These are phyloP conservation scores for Anisogramma anomala DNA, from an alignment of 2,329 filamentous ascomycete species.

Conservation along the genomic window DNA sequence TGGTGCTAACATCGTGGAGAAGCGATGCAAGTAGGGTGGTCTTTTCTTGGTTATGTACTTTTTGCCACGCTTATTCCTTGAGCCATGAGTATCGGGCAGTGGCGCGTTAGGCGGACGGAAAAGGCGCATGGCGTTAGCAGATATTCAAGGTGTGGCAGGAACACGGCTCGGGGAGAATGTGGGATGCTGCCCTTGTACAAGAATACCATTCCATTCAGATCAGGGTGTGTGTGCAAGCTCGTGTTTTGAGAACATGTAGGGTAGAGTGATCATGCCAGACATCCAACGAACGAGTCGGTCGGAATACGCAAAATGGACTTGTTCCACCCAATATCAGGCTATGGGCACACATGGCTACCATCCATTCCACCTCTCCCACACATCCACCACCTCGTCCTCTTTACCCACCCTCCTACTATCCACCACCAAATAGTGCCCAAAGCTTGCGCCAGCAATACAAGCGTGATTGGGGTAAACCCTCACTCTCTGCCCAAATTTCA, in stretches of 20 bases:
- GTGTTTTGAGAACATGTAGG: background rate
- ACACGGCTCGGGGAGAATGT: slow-evolving; percentile 2
- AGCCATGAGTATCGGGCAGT: background rate
- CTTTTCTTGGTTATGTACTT: background rate
- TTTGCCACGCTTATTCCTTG: background rate
- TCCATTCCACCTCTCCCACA: slow-evolving; percentile 61
- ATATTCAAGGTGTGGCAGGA: slow-evolving; percentile 3
- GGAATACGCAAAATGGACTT: no score
- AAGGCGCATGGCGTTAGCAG: slow-evolving; percentile 14
- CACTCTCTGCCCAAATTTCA: slow-evolving; percentile 54
- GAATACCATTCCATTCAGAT: slow-evolving; percentile 5
- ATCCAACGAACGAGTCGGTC: no score
- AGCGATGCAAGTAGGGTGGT: slow-evolving; percentile 67
- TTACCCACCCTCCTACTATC: slow-evolving; percentile 45
- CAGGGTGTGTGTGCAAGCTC: background rate
- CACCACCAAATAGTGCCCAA: slow-evolving; percentile 63
- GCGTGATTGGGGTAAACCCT: slow-evolving; percentile 72
- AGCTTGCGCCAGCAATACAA: slow-evolving; percentile 62
- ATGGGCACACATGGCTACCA: slow-evolving; percentile 42
- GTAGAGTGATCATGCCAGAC: no score
- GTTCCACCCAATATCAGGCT: no score
- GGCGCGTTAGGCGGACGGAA: background rate
- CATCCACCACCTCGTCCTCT: slow-evolving; percentile 56
- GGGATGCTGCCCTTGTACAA: slow-evolving; percentile 6
- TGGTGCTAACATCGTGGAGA: slow-evolving; percentile 80